Conservation (phyloP, 2,329 filamentous ascomycete genomes). For the Cucurbitaria berberidis region DNA sequence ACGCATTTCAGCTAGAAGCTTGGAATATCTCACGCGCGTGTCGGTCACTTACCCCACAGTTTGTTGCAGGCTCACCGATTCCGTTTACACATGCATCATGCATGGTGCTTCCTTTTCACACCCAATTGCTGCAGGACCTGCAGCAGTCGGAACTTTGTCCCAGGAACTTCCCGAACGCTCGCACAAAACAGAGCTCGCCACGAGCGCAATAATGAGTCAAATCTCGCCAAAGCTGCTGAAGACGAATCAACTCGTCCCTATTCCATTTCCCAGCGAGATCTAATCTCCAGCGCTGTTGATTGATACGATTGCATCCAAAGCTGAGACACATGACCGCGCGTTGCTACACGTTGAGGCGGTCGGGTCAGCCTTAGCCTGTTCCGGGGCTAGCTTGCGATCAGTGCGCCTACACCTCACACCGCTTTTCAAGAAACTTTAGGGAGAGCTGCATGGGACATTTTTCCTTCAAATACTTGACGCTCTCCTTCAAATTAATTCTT, state of each 20-base stretch:
- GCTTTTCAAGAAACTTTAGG: conserved; percentile 44
- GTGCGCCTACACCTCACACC: conserved; percentile 47
- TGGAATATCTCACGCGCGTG: conserved; percentile 12
- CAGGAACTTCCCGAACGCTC: conserved; percentile 4
- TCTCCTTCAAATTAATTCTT: conserved; percentile 16
- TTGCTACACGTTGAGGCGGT: not conserved
- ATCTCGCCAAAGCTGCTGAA: not conserved
- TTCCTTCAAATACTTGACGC: conserved; percentile 33
- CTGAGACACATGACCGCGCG: conserved; percentile 44
- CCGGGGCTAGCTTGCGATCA: conserved; percentile 37
- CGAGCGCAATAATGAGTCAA: not conserved
- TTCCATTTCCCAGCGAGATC: not conserved
- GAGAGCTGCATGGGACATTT: conserved; percentile 27
- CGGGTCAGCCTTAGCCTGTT: conserved; percentile 41
- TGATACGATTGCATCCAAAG: conserved; percentile 9
- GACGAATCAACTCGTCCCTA: not conserved
- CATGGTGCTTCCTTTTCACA: conserved; percentile 14
- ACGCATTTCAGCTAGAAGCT: conserved; percentile 11
- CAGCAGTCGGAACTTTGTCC: conserved; percentile 12
- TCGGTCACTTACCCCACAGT: conserved; percentile 18
- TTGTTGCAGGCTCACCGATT: conserved; percentile 23
- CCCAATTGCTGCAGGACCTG: conserved; percentile 5
- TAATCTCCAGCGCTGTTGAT: not conserved
- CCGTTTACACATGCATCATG: conserved; percentile 4
- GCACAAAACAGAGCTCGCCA: not conserved